Evolutionary conservation across 805 yeast genomes (phyloP).

Genomic region (Clavispora fructus): DNA sequence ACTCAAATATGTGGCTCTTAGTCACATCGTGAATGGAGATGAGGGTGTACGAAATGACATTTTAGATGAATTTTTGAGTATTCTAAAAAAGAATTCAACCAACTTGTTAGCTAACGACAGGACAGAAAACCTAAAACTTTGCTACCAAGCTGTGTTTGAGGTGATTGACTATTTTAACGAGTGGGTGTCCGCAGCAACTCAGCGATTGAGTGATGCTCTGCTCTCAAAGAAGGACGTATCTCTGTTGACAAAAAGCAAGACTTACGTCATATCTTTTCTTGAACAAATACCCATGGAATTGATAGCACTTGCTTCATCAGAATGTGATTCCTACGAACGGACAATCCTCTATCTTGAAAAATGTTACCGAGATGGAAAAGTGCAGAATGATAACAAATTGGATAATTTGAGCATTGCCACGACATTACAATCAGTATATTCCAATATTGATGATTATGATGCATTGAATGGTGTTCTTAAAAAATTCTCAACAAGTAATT

Average conservation of each 20-base stretch:
- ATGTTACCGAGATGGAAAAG: slow-evolving; percentile 43
- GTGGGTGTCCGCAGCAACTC: slow-evolving; percentile 52
- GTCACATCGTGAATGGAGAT: slow-evolving; percentile 49
- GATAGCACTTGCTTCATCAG: slow-evolving; percentile 73
- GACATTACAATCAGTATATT: slow-evolving; percentile 73
- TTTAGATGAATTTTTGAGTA: slow-evolving; percentile 51
- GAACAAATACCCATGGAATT: slow-evolving; percentile 57
- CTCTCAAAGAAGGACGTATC: slow-evolving; percentile 15
- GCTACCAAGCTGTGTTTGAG: slow-evolving; percentile 70
- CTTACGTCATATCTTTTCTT: slow-evolving; percentile 43
- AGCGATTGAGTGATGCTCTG: slow-evolving; percentile 21
- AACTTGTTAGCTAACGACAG: slow-evolving; percentile 44
- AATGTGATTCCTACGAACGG: slow-evolving; percentile 81
- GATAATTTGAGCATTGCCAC: slow-evolving; percentile 36
- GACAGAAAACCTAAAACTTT: slow-evolving; percentile 53
- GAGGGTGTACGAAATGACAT: slow-evolving; percentile 40
- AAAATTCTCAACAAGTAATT: slow-evolving; percentile 59
- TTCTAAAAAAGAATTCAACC: slow-evolving; percentile 43
- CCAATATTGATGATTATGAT: slow-evolving; percentile 84
- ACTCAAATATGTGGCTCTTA: slow-evolving; percentile 71
- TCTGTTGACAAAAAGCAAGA: slow-evolving; percentile 22
- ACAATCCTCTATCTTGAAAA: slow-evolving; percentile 84
- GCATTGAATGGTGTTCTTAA: slow-evolving; percentile 82
- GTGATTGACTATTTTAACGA: slow-evolving; percentile 79
- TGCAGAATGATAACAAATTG: slow-evolving; percentile 19